Evolutionary conservation across 495 filamentous ascomycete genomes (phyloP).

Genomic region (Trichoderma erinaceum): DNA sequence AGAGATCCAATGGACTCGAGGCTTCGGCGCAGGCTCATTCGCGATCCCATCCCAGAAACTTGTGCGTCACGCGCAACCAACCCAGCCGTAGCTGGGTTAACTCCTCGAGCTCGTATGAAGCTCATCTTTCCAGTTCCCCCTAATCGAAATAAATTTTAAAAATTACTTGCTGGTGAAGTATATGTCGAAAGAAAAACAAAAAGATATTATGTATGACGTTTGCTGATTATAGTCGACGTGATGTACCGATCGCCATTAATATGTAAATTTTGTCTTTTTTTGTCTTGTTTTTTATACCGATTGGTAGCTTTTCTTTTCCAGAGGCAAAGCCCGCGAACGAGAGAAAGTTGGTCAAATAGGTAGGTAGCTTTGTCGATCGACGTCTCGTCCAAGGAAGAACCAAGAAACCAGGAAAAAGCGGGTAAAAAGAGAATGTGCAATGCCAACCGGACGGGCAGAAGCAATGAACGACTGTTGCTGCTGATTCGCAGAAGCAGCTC

Average conservation of each 20-base stretch:
- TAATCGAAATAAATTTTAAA: neutral
- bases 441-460: constrained; percentile 9
- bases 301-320: neutral
- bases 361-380: constrained; percentile 5
- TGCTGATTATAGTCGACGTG: neutral
- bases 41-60: neutral
- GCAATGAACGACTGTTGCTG: constrained; percentile 5
- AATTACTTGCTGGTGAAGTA: neutral
- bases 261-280: neutral
- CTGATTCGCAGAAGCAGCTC: constrained; percentile 11
- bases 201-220: constrained; percentile 3
- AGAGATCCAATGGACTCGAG: neutral
- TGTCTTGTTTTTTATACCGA: neutral
- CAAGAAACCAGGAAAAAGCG: constrained; percentile 3
- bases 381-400: constrained; percentile 1
- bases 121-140: constrained; percentile 4
- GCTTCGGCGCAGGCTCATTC: constrained; percentile 12
- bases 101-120: constrained; percentile 2
- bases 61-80: neutral
- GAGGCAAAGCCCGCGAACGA: neutral
- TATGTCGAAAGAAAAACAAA: neutral
- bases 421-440: constrained; percentile 3
- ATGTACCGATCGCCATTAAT: constrained; percentile 4
- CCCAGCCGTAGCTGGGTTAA: neutral
- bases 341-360: neutral